A percentile compares a stretch with the other conserved stretches of the same genome.
phyloP scores from a whole-genome alignment of 108 stramenopile genomes.

The Licmophora abbreviata region DNA sequence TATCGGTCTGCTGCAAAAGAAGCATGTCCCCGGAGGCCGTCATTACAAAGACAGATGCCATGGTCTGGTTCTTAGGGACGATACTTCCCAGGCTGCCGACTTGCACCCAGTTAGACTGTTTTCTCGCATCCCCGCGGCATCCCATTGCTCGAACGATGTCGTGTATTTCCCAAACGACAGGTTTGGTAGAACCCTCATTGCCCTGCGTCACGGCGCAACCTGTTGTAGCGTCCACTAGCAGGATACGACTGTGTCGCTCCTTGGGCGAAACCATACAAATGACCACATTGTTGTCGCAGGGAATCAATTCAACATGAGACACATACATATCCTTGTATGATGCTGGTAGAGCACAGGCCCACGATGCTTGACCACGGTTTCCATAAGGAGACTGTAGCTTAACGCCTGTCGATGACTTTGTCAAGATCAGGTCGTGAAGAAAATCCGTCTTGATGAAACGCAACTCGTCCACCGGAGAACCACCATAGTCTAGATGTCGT shows the following conservation, averaged over 20 bases:
- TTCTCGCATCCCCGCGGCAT: background rate
- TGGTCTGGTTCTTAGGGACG: background rate
- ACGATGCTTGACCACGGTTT: slow-evolving; percentile 7
- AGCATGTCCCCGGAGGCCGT: background rate
- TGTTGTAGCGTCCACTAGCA: slow-evolving; percentile 19
- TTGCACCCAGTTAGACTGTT: background rate
- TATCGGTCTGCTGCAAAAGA: background rate
- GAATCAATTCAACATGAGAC: slow-evolving; percentile 7
- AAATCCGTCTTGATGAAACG: slow-evolving; percentile 31
- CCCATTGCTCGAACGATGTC: slow-evolving; percentile 5
- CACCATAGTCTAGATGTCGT: slow-evolving; percentile 15
- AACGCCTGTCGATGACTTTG: slow-evolving; percentile 31
- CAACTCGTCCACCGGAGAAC: slow-evolving; percentile 13
- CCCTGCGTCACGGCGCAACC: slow-evolving; percentile 3
- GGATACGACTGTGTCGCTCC: slow-evolving; percentile 12
- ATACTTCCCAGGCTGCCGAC: background rate
- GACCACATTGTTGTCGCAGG: slow-evolving; percentile 10
- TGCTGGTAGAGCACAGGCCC: slow-evolving; percentile 35
- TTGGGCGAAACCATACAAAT: slow-evolving; percentile 11
- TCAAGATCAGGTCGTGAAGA: slow-evolving; percentile 48
- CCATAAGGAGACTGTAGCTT: slow-evolving; percentile 52
- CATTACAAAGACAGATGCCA: background rate
- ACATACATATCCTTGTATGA: slow-evolving; percentile 10
- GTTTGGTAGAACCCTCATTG: too few species aligned
- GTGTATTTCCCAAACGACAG: slow-evolving; percentile 9